phyloP scores from a whole-genome alignment of 805 yeast genomes.

The Pachysolen tannophilus region DNA sequence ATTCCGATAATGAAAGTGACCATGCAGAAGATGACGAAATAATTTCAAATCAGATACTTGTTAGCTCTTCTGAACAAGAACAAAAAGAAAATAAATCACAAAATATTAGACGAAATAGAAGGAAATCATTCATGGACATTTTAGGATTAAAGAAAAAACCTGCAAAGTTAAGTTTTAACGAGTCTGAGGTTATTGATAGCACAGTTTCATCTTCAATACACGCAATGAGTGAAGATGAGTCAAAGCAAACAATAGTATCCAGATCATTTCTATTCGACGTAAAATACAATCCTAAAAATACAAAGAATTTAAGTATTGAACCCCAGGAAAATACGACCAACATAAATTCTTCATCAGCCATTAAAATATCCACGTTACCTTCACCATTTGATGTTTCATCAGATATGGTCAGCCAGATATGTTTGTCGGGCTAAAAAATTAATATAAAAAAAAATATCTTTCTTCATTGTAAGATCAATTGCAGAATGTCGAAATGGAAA shows the following conservation, averaged over 20 bases:
- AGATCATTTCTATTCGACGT: not conserved
- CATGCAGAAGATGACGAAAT: not conserved
- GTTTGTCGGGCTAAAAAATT: constrained; percentile 1
- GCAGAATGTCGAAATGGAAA: constrained; percentile 20
- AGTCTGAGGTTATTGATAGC: constrained; percentile 5
- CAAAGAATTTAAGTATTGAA: not conserved
- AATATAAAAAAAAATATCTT: constrained; percentile 3
- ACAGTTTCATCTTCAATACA: not conserved
- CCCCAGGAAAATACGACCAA: not conserved
- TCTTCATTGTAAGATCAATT: constrained; percentile 14
- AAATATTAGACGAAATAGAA: constrained; percentile 10
- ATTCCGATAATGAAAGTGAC: not conserved
- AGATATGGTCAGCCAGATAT: constrained; percentile 1
- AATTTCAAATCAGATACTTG: not conserved
- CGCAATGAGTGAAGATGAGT: not conserved
- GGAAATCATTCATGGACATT: constrained; percentile 20
- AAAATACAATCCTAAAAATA: no score
- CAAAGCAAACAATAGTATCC: not conserved
- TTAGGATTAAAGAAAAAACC: constrained; percentile 11
- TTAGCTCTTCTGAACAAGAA: no score
- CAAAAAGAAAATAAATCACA: no score
- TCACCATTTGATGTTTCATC: constrained; percentile 9
- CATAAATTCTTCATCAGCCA: not conserved
- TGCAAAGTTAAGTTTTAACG: constrained; percentile 3
- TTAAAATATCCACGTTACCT: constrained; percentile 2